phyloP scores from a whole-genome alignment of 2,329 filamentous ascomycete species.

The Arthrobotrys sphaeroides region DNA sequence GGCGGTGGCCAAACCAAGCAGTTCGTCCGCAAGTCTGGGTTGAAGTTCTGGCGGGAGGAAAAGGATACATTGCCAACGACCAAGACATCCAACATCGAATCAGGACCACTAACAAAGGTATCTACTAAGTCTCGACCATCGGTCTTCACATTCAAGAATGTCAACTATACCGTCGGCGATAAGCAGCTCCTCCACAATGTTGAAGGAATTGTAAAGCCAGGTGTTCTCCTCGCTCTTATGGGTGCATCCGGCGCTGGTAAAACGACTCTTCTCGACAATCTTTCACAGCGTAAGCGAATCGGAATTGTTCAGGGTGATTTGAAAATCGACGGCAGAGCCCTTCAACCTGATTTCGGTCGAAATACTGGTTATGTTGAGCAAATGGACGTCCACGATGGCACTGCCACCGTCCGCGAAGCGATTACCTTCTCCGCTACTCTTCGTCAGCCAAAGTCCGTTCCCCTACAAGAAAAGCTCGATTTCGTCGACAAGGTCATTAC shows the following conservation, averaged over 20 bases:
- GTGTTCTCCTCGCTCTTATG: constrained; percentile 81
- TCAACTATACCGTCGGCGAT: constrained; percentile 78
- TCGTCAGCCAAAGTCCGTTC: constrained; percentile 68
- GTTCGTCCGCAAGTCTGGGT: constrained; percentile 45
- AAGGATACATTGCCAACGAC: constrained; percentile 17
- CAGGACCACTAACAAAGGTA: constrained; percentile 31
- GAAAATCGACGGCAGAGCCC: constrained; percentile 73
- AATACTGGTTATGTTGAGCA: constrained; percentile 77
- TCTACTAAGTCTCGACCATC: constrained; percentile 54
- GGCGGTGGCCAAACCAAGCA: constrained; percentile 64
- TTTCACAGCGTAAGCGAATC: constrained; percentile 75
- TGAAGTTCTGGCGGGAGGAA: constrained; percentile 20
- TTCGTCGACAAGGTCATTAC: constrained; percentile 75
- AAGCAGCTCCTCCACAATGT: constrained; percentile 74
- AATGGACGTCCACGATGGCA: constrained; percentile 75
- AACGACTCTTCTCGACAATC: constrained; percentile 80
- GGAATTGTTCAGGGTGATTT: constrained; percentile 75
- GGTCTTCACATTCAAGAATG: constrained; percentile 75
- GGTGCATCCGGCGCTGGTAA: constrained; percentile 85
- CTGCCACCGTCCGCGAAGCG: constrained; percentile 73
- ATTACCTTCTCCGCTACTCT: constrained; percentile 75
- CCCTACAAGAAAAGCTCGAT: constrained; percentile 70
- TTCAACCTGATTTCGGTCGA: constrained; percentile 73
- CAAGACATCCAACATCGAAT: constrained; percentile 7
- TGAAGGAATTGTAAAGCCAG: constrained; percentile 80